Base-by-base conservation (phyloP, 225 moss, liverwort and hornwort species). In the Sphagnum tenellum region DNA sequence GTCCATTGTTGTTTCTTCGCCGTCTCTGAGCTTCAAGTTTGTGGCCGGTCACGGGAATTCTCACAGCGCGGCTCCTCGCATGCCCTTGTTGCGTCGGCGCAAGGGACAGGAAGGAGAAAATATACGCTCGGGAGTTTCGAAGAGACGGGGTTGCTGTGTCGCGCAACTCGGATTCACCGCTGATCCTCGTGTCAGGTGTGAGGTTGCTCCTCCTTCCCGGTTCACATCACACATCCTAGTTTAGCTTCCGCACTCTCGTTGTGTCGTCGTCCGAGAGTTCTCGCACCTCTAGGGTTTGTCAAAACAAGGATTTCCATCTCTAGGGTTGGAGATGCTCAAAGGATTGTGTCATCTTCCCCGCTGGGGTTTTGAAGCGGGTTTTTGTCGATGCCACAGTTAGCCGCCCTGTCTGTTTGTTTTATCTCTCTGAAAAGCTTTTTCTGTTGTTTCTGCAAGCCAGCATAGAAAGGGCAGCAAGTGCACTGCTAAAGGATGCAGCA, bases 381-480 rank as follows among this genome's bases (percentile, higher is more conserved):
- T 58, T 13, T 58, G 58, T 13, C 4, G 7, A 58, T 58, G 10
- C 29, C 58, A 13, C 3, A 58, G 3, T 6, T 58, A 13, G 2
- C n/a, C 5, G 14, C 7, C 6, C 14, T 44, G 3, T 4, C 9
- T 70, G 9, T 7, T 59, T 70, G 69, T 44, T 11, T 47, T 57
- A 64, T 29, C 29, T 29, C 1, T 29, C 29, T 29, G 29, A 29
- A 29, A 29, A 29, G 29, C 29, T 29, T 29, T 29, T 29, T 29
- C 29, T 29, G 29, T 29, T 29, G 29, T 29, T 29, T 29, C 29
- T 29, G 29, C 29, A 29, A 29, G 29, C 29, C 79, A 80, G 82
- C 61, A 78, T 82, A 61, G 82, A 82, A 67, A 75, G 78, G 67
- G 77, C 82, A 51, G 82, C 82, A 48, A 82, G 61, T 72, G 78